A percentile compares a stretch with the other conserved stretches of the same genome.
phyloP scores from a whole-genome alignment of 2,329 filamentous ascomycete species.

The Capronia epimyces region DNA sequence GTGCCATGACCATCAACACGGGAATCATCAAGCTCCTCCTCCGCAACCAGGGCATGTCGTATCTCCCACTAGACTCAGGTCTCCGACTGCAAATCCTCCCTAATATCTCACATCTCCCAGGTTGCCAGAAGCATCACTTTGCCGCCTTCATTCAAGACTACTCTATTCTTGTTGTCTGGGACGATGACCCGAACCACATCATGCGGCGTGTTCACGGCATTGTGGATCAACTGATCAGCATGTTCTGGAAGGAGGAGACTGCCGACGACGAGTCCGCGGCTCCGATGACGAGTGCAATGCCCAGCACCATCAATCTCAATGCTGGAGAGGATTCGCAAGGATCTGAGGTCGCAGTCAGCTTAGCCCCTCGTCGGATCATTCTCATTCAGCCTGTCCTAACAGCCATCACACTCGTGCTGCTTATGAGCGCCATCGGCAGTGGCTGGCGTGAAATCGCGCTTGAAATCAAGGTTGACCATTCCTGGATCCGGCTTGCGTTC shows the following conservation, averaged over 20 bases:
- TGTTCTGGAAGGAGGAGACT: constrained; percentile 32
- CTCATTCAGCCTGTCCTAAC: constrained; percentile 54
- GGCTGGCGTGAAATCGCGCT: constrained; percentile 54
- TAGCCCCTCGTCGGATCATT: constrained; percentile 47
- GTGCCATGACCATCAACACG: constrained; percentile 63
- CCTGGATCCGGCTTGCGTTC: constrained; percentile 52
- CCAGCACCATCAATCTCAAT: constrained; percentile 17
- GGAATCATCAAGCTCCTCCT: constrained; percentile 59
- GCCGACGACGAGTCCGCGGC: constrained; percentile 39
- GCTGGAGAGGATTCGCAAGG: constrained; percentile 4
- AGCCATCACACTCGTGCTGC: constrained; percentile 49
- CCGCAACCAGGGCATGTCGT: constrained; percentile 45
- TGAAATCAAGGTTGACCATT: constrained; percentile 50
- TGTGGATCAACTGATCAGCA: constrained; percentile 41
- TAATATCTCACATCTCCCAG: constrained; percentile 52
- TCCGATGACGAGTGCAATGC: constrained; percentile 14
- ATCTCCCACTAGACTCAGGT: constrained; percentile 54
- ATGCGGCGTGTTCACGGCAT: constrained; percentile 49
- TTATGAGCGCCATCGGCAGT: constrained; percentile 50
- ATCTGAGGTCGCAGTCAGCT: constrained; percentile 39
- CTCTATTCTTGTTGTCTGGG: constrained; percentile 59
- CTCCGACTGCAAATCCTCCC: constrained; percentile 59
- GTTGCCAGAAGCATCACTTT: constrained; percentile 60
- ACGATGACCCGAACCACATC: constrained; percentile 55
- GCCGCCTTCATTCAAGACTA: constrained; percentile 58